Base-by-base conservation (phyloP, 495 filamentous ascomycete species). In the Darksidea phi region DNA sequence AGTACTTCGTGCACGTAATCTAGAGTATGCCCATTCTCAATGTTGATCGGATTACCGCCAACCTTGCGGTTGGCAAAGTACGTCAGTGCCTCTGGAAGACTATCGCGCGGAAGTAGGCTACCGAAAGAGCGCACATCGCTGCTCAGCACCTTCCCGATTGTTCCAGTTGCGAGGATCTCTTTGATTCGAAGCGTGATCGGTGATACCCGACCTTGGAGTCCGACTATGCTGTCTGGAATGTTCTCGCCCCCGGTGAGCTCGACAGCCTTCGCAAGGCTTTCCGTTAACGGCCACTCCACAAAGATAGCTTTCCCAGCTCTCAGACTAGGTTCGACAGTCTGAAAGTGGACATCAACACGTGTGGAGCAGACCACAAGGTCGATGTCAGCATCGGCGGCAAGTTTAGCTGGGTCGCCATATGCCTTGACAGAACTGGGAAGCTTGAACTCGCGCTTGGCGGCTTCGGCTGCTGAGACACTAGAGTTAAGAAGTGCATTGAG, bases 351-450 rank as follows among this genome's bases (percentile, higher is more conserved):
- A 21, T 61, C 59, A 1, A 63, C 65, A 0, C 55, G n/a, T 10
- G 52, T 58, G 43, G 36, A 50, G 37, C 42, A 49, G n/a, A 70
- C 48, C 4, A 70, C 57, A 5, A 65, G 25, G 36, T 70, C 68
- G 38, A 70, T 57, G 46, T 65, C 57, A 13, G 56, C 46, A 48
- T 70, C 68, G 10, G 20, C n/a, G 1, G 61, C 68, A 1, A 70
- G 61, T 15, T 38, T 56, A 24, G 38, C 48, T 11, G 56, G 64
- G 18, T 34, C 13, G 25, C 67, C 67, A 26, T 67, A 70, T 2
- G 67, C 46, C 50, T 67, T 70, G 13, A 59, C 55, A 1, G 17
- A n/a, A 15, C 47, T n/a, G 23, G 47, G 32, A 12, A 70, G 60
- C 10, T 59, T 48, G 34, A 52, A 62, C 1, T 13, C 15, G 21